phyloP scores from a whole-genome alignment of 441 rosid species.

The Syzygium malaccense region DNA sequence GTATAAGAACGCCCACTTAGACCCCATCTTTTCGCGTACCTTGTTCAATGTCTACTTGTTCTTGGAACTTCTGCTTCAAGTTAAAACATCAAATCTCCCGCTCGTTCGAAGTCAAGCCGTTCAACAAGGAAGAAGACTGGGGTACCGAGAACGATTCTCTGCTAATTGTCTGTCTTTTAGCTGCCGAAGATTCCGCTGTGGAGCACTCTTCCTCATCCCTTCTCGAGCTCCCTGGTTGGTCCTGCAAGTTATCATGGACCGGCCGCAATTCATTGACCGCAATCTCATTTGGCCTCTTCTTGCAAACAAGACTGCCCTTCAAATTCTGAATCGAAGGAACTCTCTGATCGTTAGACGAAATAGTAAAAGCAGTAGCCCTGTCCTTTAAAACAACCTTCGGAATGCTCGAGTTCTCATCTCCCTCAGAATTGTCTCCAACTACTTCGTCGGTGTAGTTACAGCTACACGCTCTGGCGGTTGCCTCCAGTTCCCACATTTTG shows the following conservation, averaged over 20 bases:
- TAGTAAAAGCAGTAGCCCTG: constrained; percentile 28
- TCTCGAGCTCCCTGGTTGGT: constrained; percentile 23
- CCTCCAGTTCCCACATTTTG: constrained; percentile 73
- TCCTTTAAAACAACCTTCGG: constrained; percentile 35
- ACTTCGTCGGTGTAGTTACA: constrained; percentile 43
- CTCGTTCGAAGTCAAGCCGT: constrained; percentile 17
- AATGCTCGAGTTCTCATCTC: constrained; percentile 20
- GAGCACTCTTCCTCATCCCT: constrained; percentile 48
- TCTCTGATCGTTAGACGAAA: constrained; percentile 72
- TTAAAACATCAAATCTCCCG: constrained; percentile 40
- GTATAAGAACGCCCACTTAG: constrained; percentile 5
- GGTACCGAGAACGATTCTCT: constrained; percentile 49
- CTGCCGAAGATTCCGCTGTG: constrained; percentile 63
- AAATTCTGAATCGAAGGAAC: constrained; percentile 44
- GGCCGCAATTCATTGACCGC: constrained; percentile 23
- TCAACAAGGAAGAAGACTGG: constrained; percentile 39
- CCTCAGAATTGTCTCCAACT: constrained; percentile 55
- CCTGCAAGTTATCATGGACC: constrained; percentile 12
- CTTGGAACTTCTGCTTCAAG: constrained; percentile 27
- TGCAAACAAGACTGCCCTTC: constrained; percentile 19
- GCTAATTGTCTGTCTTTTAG: constrained; percentile 35
- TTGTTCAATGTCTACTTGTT: constrained; percentile 23
- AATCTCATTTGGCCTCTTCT: constrained; percentile 37
- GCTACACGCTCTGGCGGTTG: constrained; percentile 33
- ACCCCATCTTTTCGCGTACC: constrained; percentile 30